Evolutionary conservation across 495 filamentous ascomycete species (phyloP), one percentile per base, ranked within the genome.

Genomic region (Xylaria grammica): DNA sequence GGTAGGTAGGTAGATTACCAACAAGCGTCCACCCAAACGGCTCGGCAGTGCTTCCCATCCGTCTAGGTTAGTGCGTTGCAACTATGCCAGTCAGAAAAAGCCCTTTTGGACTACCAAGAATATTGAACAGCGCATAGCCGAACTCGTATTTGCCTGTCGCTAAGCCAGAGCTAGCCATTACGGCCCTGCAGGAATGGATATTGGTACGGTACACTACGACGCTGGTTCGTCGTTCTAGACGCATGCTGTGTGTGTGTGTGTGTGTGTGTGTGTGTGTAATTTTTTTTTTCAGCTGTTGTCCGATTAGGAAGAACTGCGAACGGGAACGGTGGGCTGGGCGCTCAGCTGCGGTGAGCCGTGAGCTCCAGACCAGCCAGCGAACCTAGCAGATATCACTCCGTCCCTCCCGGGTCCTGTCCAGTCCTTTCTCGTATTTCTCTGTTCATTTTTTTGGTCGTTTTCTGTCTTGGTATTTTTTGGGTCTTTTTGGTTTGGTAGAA

Each of bases 241-340:
- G 40, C 11, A 7, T 38, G 15, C 3, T 22, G 6, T 15, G 15
- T 48, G 45, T 42, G 24, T n/a, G 8, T 19, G 24, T 24, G 27
- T 13, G 51, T 27, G 34, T 36, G 34, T 36, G 34, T 36, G 34
- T 56, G 34, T 7, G 8, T 10, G 32, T 24, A 30, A 9, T 34
- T 40, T 34, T 57, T 42, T 13, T 48, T 19, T 59, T 59, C 56
- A 59, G 56, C 56, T 59, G 22, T 19, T 9, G 1, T 34, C 17
- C 34, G 40, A 42, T 42, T n/a, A n/a, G n/a, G n/a, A n/a, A n/a
- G n/a, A n/a, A n/a, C n/a, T n/a, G n/a, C n/a, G n/a, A n/a, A n/a
- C n/a, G n/a, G n/a, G n/a, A n/a, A n/a, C n/a, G n/a, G n/a, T 10
- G 20, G 53, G 34, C 56, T 59, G 22, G 56, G 56, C 42, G 40